Base-by-base conservation (phyloP, 108 stramenopile species). In the Skeletonema tropicum region DNA sequence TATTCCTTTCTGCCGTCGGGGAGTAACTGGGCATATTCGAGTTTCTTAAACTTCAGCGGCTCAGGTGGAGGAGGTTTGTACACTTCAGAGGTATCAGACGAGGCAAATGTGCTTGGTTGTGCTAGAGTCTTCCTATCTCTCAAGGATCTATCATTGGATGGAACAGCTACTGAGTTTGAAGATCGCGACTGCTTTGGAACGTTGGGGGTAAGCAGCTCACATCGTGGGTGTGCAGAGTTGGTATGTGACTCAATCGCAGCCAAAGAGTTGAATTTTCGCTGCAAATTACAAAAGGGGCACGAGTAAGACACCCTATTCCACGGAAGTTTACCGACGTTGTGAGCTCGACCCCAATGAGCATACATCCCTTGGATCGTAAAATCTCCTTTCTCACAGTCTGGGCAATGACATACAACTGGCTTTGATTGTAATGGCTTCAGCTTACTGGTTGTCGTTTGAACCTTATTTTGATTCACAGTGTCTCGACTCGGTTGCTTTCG, bases 301-400 rank as follows among this genome's bases (percentile, higher is more conserved):
- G 74, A 75, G 74, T 68, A 81, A 8, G 59, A 71, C 17, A 81
- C 65, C 41, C 55, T 68, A 33, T 48, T 42, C 80, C 80, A 81
- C 23, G 73, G 42, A 30, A 81, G 35, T 38, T 74, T 81, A 4
- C 80, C 80, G 31, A 55, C 52, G 23, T 62, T 46, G 59, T 81
- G 80, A 35, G 70, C 64, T 48, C 74, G 38, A 13, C 73, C 80
- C 55, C 71, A 64, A 57, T 81, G 80, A 52, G 80, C 80, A 57
- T 81, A 81, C 68, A 81, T 64, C 11, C 80, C 80, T 66, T 81
- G 80, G 14, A 74, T 66, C 17, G 70, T 65, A 21, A 81, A 65
- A 10, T 71, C 48, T 23, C 74, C 57, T 41, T 55, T 79, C 35
- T 70, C 68, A 32, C 80, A 81, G 26, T 66, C 30, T 5, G 74